Evolutionary conservation across 2,329 filamentous ascomycete genomes (phyloP).

Genomic region (Botrytis galanthina): DNA sequence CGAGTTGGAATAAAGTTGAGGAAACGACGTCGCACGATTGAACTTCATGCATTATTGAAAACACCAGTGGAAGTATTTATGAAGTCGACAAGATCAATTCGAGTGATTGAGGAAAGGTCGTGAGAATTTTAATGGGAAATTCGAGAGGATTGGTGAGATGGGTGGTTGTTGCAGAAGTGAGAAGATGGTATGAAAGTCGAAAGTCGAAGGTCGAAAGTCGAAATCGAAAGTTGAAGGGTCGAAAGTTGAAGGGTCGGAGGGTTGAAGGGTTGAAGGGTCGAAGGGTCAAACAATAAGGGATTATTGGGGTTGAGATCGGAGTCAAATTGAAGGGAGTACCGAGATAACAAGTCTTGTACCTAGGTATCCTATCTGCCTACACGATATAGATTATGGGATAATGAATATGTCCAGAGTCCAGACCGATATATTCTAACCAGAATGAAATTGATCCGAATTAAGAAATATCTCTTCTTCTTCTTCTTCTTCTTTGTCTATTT

Average conservation of each 20-base stretch:
- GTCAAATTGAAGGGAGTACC: not conserved
- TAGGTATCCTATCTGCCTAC: not conserved
- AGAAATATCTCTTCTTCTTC: not conserved
- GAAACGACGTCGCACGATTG: constrained; percentile 30
- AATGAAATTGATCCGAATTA: not conserved
- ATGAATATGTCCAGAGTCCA: not conserved
- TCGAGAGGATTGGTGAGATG: not conserved
- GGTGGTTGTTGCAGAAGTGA: not conserved
- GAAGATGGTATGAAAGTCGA: not conserved
- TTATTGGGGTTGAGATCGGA: not conserved
- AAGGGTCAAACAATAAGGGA: not conserved
- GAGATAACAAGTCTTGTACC: not conserved
- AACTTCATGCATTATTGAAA: constrained; percentile 32
- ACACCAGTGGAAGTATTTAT: not conserved
- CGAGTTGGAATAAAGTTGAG: constrained; percentile 23
- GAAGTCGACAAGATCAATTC: not conserved
- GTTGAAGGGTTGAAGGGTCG: not conserved
- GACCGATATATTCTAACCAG: not conserved
- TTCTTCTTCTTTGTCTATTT: not conserved
- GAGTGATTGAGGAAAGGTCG: not conserved
- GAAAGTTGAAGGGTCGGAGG: not conserved
- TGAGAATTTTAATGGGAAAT: not conserved
- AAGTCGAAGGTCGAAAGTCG: not conserved
- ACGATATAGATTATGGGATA: not conserved
- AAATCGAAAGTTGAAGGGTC: not conserved